Percentiles rank a stretch among this genome's conserved stretches.
phyloP scores from a whole-genome alignment of 257 asterid genomes.

The Misopates orontium region DNA sequence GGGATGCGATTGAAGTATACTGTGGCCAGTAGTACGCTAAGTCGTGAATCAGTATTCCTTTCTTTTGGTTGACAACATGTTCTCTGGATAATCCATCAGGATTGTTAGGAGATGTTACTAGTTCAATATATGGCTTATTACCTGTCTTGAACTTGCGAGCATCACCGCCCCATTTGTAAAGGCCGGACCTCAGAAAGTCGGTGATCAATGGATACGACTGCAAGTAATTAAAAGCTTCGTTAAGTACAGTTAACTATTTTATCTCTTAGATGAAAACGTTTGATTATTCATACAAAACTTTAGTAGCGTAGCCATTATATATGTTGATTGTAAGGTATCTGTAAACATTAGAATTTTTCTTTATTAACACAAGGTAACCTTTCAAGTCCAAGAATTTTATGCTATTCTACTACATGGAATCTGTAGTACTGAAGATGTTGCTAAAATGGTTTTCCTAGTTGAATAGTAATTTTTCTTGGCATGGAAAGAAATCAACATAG shows the following conservation, averaged over 20 bases:
- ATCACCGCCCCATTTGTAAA: constrained; percentile 85
- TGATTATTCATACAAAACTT: not conserved
- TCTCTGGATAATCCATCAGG: constrained; percentile 82
- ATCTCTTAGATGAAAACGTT: not conserved
- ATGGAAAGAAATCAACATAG: no score
- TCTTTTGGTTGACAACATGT: constrained; percentile 59
- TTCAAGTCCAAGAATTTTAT: no score
- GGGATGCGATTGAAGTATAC: constrained; percentile 64
- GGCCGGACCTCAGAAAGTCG: constrained; percentile 78
- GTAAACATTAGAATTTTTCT: no score
- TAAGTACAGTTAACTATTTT: not conserved
- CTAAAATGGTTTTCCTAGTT: no score
- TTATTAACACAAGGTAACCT: no score
- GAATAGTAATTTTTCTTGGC: no score
- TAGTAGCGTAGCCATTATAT: not conserved
- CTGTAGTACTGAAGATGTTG: no score
- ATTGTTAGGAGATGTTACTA: constrained; percentile 90
- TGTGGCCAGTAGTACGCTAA: constrained; percentile 98
- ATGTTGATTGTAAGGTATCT: no score
- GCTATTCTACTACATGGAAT: no score
- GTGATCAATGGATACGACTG: constrained; percentile 90
- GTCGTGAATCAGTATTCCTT: constrained; percentile 72
- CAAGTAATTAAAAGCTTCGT: constrained; percentile 21
- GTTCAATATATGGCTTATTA: constrained; percentile 65
- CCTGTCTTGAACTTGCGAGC: constrained; percentile 53